phyloP scores from a whole-genome alignment of 208 protist species.

The Strigomonas culicis region DNA sequence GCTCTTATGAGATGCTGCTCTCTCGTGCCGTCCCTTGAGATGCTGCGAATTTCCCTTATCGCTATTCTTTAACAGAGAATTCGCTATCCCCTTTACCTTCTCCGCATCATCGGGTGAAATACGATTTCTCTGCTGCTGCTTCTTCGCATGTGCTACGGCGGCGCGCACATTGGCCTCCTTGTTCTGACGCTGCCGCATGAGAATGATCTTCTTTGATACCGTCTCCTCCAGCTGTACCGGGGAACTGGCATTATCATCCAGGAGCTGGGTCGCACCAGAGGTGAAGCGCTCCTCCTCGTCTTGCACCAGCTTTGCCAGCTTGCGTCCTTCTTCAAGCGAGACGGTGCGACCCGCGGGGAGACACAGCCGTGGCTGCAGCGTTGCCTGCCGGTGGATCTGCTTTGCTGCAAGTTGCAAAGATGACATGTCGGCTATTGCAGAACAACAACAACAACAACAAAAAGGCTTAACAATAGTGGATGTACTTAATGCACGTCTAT shows the following conservation, averaged over 20 bases:
- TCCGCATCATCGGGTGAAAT: conserved; percentile 24
- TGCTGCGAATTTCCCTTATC: conserved; percentile 16
- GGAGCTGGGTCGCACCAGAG: conserved; percentile 19
- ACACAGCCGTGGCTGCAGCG: conserved; percentile 63
- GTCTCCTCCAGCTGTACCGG: conserved; percentile 64
- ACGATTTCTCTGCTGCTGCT: conserved; percentile 20
- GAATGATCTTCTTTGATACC: conserved; percentile 66
- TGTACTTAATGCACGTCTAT: neutral
- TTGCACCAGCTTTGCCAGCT: conserved; percentile 53
- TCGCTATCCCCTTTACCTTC: conserved; percentile 41
- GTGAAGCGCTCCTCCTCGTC: conserved; percentile 46
- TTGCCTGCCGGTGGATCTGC: conserved; percentile 67
- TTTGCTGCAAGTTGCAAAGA: conserved; percentile 29
- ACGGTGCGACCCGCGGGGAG: conserved; percentile 69
- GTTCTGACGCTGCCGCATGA: conserved; percentile 65
- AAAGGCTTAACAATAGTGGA: neutral
- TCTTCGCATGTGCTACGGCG: conserved; percentile 54
- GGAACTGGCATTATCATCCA: conserved; percentile 22
- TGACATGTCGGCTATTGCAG: neutral
- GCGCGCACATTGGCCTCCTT: conserved; percentile 64
- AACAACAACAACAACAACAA: conserved; percentile 3
- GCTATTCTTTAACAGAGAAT: conserved; percentile 32
- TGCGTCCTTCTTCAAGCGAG: conserved; percentile 69
- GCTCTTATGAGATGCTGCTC: conserved; percentile 29
- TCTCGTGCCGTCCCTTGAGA: conserved; percentile 38